Evolutionary conservation across 2,329 filamentous ascomycete genomes (phyloP).

Genomic region (Parascedosporium putredinis): DNA sequence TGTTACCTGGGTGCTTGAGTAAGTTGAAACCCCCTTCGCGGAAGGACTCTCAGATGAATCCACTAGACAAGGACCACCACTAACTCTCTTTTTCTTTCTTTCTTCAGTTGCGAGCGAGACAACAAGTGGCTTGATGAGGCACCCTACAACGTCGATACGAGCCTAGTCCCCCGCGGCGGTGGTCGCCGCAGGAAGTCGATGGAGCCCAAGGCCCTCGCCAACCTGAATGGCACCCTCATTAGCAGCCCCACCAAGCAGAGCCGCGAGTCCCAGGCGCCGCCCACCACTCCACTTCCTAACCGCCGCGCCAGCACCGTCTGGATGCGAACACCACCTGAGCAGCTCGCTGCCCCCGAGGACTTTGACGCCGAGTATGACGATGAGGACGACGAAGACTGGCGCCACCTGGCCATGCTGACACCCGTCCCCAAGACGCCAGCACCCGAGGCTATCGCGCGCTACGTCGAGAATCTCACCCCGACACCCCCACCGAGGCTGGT

Average conservation of each 20-base stretch:
- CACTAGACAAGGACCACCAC: slow-evolving; percentile 14
- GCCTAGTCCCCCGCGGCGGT: slow-evolving; percentile 57
- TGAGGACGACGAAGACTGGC: slow-evolving; percentile 28
- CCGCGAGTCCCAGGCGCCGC: slow-evolving; percentile 24
- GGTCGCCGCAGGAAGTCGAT: slow-evolving; percentile 68
- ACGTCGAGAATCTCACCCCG: slow-evolving; percentile 37
- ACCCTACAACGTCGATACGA: slow-evolving; percentile 58
- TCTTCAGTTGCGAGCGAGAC: slow-evolving; percentile 58
- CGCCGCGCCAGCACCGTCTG: slow-evolving; percentile 45
- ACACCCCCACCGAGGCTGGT: slow-evolving; percentile 29
- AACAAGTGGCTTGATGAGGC: slow-evolving; percentile 68
- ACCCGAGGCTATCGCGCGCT: slow-evolving; percentile 42
- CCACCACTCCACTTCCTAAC: slow-evolving; percentile 34
- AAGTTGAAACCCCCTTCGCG: slow-evolving; percentile 29
- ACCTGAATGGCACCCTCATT: slow-evolving; percentile 56
- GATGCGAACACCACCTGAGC: slow-evolving; percentile 43
- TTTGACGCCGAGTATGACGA: slow-evolving; percentile 23
- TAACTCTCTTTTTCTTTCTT: too few species aligned
- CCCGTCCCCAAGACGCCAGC: slow-evolving; percentile 50
- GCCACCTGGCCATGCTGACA: slow-evolving; percentile 32
- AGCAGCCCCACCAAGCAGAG: slow-evolving; percentile 24
- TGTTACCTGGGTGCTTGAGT: slow-evolving; percentile 82
- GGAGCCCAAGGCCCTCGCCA: slow-evolving; percentile 62
- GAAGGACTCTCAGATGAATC: neutral
- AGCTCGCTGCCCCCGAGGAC: slow-evolving; percentile 16